Conservation (phyloP, 2,329 filamentous ascomycete species). For the Colletotrichum sp. region DNA sequence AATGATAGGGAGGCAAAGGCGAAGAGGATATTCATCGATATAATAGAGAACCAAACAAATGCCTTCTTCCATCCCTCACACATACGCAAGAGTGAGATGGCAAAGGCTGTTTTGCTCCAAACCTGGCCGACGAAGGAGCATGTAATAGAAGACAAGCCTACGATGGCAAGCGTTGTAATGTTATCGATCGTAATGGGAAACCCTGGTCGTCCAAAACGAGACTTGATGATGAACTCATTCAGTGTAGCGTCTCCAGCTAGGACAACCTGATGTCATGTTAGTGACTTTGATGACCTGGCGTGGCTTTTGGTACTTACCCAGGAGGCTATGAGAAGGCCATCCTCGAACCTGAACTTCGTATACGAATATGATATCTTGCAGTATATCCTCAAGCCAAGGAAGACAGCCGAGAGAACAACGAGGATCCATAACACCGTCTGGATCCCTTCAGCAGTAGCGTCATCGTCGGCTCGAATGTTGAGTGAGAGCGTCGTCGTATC, state of each 20-base stretch:
- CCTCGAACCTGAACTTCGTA: constrained; percentile 29
- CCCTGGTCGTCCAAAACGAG: constrained; percentile 9
- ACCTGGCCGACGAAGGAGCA: constrained; percentile 35
- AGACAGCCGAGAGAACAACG: constrained; percentile 22
- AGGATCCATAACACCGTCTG: constrained; percentile 24
- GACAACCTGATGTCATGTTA: neutral
- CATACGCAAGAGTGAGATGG: constrained; percentile 36
- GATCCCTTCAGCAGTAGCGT: neutral
- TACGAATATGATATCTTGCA: constrained; percentile 26
- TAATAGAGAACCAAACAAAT: constrained; percentile 35
- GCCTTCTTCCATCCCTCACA: constrained; percentile 28
- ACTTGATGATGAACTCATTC: constrained; percentile 19
- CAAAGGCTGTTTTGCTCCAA: constrained; percentile 45
- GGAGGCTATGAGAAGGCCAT: constrained; percentile 27
- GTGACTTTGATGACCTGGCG: neutral
- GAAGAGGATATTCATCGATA: constrained; percentile 31
- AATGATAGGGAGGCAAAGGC: constrained; percentile 22
- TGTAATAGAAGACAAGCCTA: constrained; percentile 27
- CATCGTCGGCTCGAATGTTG: constrained; percentile 9
- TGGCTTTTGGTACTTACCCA: constrained; percentile 20
- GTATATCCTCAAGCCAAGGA: constrained; percentile 27
- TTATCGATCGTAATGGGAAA: constrained; percentile 3
- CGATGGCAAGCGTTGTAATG: neutral
- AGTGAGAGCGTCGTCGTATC: neutral
- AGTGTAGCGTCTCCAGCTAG: constrained; percentile 8